Conservation (phyloP, 208 protist species). For the Trypanosoma lewisi region DNA sequence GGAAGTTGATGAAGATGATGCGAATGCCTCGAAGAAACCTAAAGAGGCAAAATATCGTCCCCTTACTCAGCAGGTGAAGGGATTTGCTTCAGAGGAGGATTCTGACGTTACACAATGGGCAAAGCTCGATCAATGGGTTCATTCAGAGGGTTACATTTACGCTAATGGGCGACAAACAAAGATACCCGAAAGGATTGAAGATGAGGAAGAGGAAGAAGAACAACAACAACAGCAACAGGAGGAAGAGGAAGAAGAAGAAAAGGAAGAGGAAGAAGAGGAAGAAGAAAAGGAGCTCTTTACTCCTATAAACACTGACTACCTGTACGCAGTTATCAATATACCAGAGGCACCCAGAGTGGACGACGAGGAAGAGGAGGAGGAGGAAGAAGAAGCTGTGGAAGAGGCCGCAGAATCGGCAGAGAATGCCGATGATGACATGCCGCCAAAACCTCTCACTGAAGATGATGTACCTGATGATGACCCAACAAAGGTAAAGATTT, state of each 20-base stretch:
- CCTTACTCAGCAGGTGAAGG: conserved; percentile 53
- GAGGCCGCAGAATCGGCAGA: conserved; percentile 19
- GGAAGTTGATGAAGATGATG: conserved; percentile 84
- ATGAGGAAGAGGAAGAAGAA: conserved; percentile 76
- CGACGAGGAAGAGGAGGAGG: conserved; percentile 74
- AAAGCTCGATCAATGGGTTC: conserved; percentile 86
- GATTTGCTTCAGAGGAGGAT: conserved; percentile 69
- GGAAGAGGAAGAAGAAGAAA: conserved; percentile 52
- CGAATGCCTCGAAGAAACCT: conserved; percentile 39
- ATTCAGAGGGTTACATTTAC: conserved; percentile 79
- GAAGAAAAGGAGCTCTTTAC: conserved; percentile 87
- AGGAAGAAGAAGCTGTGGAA: conserved; percentile 54
- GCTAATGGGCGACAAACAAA: conserved; percentile 88
- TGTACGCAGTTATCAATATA: conserved; percentile 83
- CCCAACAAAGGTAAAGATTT: conserved; percentile 78
- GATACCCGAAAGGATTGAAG: conserved; percentile 81
- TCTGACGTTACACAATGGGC: conserved; percentile 73
- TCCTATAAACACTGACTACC: conserved; percentile 71
- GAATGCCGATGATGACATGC: conserved; percentile 48
- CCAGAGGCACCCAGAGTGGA: conserved; percentile 81
- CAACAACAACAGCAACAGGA: conserved; percentile 42
- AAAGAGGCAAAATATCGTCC: conserved; percentile 88
- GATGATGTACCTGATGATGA: conserved; percentile 88
- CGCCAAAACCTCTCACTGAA: conserved; percentile 70
- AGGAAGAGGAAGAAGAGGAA: conserved; percentile 65